A percentile compares a stretch with the other conserved stretches of the same genome.
Evolutionary conservation across 352 stramenopile genomes (phyloP).

Genomic region (Thalassiosira pacifica): DNA sequence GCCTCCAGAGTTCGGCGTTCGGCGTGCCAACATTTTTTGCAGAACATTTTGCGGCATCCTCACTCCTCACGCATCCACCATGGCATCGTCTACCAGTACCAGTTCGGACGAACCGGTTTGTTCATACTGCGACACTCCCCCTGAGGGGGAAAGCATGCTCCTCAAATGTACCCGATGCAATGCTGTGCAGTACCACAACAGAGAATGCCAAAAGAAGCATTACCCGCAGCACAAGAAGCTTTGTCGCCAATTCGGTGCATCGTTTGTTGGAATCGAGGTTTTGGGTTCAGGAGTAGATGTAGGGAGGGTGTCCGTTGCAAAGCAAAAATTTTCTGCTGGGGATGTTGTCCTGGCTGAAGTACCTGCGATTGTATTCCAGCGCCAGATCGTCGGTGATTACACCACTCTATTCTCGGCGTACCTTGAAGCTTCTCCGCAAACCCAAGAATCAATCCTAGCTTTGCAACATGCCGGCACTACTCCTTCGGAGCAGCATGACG

Average conservation of each 20-base stretch:
- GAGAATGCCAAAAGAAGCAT: neutral
- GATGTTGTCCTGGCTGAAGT: neutral
- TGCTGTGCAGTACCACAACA: conserved; percentile 1
- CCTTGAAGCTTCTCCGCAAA: neutral
- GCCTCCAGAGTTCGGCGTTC: no score
- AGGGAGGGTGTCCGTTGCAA: conserved; percentile 8
- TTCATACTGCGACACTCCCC: neutral
- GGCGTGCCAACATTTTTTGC: no score
- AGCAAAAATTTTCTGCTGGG: neutral
- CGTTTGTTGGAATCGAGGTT: conserved; percentile 4
- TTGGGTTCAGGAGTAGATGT: neutral
- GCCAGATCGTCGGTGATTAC: neutral
- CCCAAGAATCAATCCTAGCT: conserved; percentile 2
- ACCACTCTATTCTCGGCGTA: neutral
- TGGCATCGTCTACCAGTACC: neutral
- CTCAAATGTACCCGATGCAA: conserved; percentile 13
- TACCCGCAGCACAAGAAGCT: neutral
- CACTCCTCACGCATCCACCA: no score
- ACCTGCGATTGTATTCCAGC: neutral
- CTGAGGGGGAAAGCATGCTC: neutral
- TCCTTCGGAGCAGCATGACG: neutral
- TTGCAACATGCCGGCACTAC: neutral
- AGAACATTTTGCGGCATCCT: no score
- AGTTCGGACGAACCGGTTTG: neutral
- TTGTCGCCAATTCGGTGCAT: neutral